A percentile compares a stretch with the other conserved stretches of the same genome.
Conservation (phyloP, 768 basidiomycete species). For the Mycena metata region DNA sequence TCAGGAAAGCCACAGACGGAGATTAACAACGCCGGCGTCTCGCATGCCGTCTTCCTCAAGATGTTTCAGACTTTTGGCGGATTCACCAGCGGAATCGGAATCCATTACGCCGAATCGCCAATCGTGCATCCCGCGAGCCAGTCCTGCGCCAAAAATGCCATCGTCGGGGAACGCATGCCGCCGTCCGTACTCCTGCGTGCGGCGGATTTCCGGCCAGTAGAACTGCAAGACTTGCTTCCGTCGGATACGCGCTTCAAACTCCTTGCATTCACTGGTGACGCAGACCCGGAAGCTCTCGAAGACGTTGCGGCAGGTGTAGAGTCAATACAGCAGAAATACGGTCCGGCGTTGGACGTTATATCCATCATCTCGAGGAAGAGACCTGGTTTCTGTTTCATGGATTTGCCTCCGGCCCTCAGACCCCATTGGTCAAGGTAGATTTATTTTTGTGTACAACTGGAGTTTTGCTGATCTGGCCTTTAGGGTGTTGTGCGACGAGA, state of each 20-base stretch:
- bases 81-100: conserved; percentile 68
- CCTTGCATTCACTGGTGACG: conserved; percentile 66
- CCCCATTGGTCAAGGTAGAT: conserved; percentile 74
- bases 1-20: conserved; percentile 73
- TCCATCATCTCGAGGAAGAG: conserved; percentile 55
- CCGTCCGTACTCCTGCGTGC: conserved; percentile 64
- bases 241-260: conserved; percentile 69
- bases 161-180: conserved; percentile 66
- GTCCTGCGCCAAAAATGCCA: conserved; percentile 53
- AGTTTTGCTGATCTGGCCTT: conserved; percentile 1
- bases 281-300: conserved; percentile 45
- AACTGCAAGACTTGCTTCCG: conserved; percentile 67
- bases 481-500: conserved; percentile 74
- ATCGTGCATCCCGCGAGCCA: conserved; percentile 58
- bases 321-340: conserved; percentile 48
- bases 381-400: conserved; percentile 56
- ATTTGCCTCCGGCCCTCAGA: conserved; percentile 61
- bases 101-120: conserved; percentile 63
- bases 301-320: conserved; percentile 51
- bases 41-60: conserved; percentile 66
- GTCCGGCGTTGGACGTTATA: conserved; percentile 59
- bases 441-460: neutral
- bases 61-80: conserved; percentile 67
- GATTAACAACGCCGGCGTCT: conserved; percentile 61
- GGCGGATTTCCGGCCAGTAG: conserved; percentile 63